These are phyloP conservation scores for Cucumis sativus DNA, from an alignment of 306 rosid species.

Conservation along the genomic window DNA sequence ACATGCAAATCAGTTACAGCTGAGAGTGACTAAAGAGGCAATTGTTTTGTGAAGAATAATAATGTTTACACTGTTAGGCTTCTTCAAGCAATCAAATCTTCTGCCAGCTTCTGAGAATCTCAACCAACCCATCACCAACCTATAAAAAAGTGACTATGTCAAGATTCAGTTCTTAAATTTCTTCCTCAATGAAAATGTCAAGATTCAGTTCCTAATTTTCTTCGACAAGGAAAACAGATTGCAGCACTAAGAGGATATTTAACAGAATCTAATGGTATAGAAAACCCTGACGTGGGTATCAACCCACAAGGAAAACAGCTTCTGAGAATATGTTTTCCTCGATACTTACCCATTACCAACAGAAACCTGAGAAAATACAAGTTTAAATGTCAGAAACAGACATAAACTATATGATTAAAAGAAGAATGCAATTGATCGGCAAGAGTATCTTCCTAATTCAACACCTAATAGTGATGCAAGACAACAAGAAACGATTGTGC, in stretches of 20 bases:
- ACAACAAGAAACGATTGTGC: neutral
- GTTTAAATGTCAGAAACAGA: conserved; percentile 8
- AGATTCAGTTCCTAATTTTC: neutral
- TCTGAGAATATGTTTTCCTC: conserved; percentile 8
- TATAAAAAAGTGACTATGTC: conserved; percentile 20
- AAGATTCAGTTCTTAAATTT: neutral
- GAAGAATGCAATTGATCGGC: neutral
- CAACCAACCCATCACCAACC: conserved; percentile 91
- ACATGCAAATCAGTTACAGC: conserved; percentile 6
- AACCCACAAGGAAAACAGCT: neutral
- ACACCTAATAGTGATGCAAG: neutral
- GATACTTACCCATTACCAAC: conserved; percentile 69
- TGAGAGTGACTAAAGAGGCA: neutral
- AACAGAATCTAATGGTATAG: neutral
- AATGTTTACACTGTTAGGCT: conserved; percentile 64
- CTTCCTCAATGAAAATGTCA: neutral
- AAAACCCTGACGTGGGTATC: neutral
- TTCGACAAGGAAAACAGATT: neutral
- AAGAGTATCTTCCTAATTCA: neutral
- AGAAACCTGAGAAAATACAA: conserved; percentile 51
- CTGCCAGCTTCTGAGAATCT: conserved; percentile 55
- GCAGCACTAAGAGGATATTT: neutral
- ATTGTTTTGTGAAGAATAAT: neutral
- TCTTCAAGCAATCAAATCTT: conserved; percentile 58
- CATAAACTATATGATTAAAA: neutral